Conservation (phyloP, 306 rosid species). For the Geum urbanum region DNA sequence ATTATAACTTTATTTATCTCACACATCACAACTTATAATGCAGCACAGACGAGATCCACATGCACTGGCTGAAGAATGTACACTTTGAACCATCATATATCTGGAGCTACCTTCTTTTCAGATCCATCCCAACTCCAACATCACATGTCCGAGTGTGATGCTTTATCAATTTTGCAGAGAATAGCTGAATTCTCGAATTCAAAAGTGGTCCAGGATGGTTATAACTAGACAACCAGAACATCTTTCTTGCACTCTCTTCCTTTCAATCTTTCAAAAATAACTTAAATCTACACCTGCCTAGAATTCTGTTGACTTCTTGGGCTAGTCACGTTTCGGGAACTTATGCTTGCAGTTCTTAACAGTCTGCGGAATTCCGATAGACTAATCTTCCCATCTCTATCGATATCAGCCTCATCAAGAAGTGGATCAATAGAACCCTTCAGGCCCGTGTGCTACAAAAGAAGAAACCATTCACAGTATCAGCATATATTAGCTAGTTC, state of each 20-base stretch:
- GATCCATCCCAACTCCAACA: slow-evolving; percentile 31
- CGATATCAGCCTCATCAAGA: slow-evolving; percentile 95
- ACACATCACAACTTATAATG: slow-evolving; percentile 44
- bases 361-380: slow-evolving; percentile 83
- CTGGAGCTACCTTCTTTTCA: slow-evolving; percentile 39
- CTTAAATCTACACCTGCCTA: slow-evolving; percentile 41
- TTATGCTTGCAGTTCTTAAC: slow-evolving; percentile 87
- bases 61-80: slow-evolving; percentile 36
- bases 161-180: slow-evolving; percentile 21
- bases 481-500: neutral
- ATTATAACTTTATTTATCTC: slow-evolving; percentile 36
- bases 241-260: slow-evolving; percentile 30
- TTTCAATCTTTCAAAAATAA: slow-evolving; percentile 23
- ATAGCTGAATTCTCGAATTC: slow-evolving; percentile 31
- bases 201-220: slow-evolving; percentile 29
- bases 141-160: slow-evolving; percentile 24
- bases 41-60: slow-evolving; percentile 45
- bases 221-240: slow-evolving; percentile 22
- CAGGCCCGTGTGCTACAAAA: slow-evolving; percentile 79
- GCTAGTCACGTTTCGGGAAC: slow-evolving; percentile 50
- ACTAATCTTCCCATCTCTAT: slow-evolving; percentile 94
- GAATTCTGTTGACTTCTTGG: slow-evolving; percentile 27
- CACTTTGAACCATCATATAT: slow-evolving; percentile 31
- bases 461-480: slow-evolving; percentile 22
- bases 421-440: slow-evolving; percentile 78